Evolutionary conservation across 177 flowering plant genomes (phyloP), one percentile per base, ranked within the genome.

Genomic region (Vitis hybrid): DNA sequence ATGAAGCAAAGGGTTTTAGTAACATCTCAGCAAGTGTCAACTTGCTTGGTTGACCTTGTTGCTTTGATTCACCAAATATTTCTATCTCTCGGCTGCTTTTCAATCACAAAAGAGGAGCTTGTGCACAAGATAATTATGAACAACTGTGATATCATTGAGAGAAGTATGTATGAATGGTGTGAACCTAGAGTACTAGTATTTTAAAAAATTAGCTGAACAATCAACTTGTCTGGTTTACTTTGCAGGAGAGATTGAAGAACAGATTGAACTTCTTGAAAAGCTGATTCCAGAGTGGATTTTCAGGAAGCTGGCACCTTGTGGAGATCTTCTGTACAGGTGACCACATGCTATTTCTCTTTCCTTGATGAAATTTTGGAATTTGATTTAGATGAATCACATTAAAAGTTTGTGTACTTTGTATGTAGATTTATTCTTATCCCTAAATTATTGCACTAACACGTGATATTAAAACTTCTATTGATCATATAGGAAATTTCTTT

Each of bases 41-140:
- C 75, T 46, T 68, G 78, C 75, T 71, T 89, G 77, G 72, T 77
- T 64, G 85, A 77, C 17, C 74, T 82, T 58, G 82, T 89, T 71
- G 55, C 70, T 62, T 9, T 76, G 52, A 76, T 87, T 52, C 74
- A 78, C 66, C 72, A n/a, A 2, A 82, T 89, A 46, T 88, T 88
- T 74, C 77, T 70, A 76, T 82, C 87, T 55, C 74, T 76, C 50
- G 75, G 75, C 62, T 64, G 74, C 62, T 65, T 82, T 58, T 66
- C 80, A 18, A 82, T 91, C 66, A 91, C 97, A n/a, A 88, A 86
- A 72, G 85, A 87, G 79, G 92, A 91, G 80, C 93, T 91, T 66
- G 76, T 87, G 72, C 85, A 89, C 70, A 91, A 91, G 75, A 84
- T 91, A 65, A 78, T 86, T 54, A 70, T 79, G 72, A 72, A 86